Evolutionary conservation across 176 grass and related monocot species (phyloP).

Genomic region (Bromus sterilis): DNA sequence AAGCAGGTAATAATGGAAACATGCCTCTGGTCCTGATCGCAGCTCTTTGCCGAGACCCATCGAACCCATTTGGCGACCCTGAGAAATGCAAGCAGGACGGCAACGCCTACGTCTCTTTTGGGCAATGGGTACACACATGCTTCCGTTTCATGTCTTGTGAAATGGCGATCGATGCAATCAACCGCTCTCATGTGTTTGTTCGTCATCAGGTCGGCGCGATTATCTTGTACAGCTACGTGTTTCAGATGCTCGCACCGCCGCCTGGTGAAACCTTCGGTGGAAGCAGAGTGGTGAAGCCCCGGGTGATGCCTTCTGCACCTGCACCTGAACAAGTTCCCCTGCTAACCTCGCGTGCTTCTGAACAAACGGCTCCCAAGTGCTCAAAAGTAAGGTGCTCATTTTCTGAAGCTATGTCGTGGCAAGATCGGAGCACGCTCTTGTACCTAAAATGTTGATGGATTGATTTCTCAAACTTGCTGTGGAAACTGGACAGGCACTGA

Average conservation of each 20-base stretch:
- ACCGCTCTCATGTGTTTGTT: background rate
- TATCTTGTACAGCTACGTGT: constrained; percentile 66
- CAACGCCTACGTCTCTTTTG: constrained; percentile 66
- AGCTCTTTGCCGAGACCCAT: constrained; percentile 51
- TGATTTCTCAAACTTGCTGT: background rate
- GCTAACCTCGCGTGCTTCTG: constrained; percentile 1
- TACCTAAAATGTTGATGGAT: background rate
- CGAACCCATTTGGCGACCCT: constrained; percentile 62
- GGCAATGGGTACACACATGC: constrained; percentile 50
- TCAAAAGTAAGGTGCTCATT: background rate
- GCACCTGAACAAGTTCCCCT: constrained; percentile 29
- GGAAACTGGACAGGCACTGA: constrained; percentile 24
- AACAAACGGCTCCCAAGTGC: background rate
- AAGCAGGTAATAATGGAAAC: constrained; percentile 61
- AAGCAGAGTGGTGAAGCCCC: constrained; percentile 16
- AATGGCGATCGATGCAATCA: background rate
- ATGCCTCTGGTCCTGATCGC: constrained; percentile 65
- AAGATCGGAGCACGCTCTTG: background rate
- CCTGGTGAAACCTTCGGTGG: constrained; percentile 47
- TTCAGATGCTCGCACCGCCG: constrained; percentile 63
- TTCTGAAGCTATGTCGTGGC: background rate
- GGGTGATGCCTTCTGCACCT: background rate
- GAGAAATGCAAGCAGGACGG: constrained; percentile 59
- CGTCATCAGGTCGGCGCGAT: constrained; percentile 55
- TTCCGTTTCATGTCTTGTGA: background rate